Evolutionary conservation across 2,329 filamentous ascomycete species (phyloP), one percentile per base, ranked within the genome.

Genomic region (Hymenoscyphus scutula): DNA sequence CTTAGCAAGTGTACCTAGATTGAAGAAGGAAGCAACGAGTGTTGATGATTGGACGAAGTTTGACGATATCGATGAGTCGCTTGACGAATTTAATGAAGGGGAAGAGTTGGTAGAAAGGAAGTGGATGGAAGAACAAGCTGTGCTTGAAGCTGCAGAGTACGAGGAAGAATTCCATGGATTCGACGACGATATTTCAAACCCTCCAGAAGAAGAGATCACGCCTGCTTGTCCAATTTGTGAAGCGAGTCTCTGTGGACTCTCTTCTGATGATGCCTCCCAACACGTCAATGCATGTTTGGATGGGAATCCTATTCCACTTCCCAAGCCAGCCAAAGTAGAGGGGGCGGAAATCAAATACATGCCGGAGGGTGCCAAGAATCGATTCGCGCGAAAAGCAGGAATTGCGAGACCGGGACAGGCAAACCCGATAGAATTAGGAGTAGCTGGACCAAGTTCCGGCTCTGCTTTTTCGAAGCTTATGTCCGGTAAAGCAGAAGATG

Each of bases 261-360:
- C 79, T 61, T 73, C 77, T 64, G 85, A 92, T 73, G 85, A 94
- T 69, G 89, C 88, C 10, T 90, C 89, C 6, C 78, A 89, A 1
- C 95, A 99, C 75, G 95, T 99, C 67, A 99, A 99, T 74, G 86
- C 88, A 10, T 99, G 95, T 76, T 81, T 99, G 1, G 95, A 99
- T 73, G 92, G 92, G 1, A 89, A 89, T 54, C 84, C 89, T 5
- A 82, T 86, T 53, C 83, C 88, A 1, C 70, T 89, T 15, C 82
- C 73, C 48, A 64, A 59, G 30, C 38, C 63, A 38, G 10, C n/a
- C 13, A 25, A 25, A n/a, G 10, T 23, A 2, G 41, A 53, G 23
- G 17, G 19, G 3, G 30, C 67, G 8, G 62, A 70, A 48, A 63
- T 71, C 48, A 72, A 71, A 32, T 41, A 69, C 6, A 68, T 69